Conservation (phyloP, 176 grass and related monocot genomes). For the Musa beccarii region DNA sequence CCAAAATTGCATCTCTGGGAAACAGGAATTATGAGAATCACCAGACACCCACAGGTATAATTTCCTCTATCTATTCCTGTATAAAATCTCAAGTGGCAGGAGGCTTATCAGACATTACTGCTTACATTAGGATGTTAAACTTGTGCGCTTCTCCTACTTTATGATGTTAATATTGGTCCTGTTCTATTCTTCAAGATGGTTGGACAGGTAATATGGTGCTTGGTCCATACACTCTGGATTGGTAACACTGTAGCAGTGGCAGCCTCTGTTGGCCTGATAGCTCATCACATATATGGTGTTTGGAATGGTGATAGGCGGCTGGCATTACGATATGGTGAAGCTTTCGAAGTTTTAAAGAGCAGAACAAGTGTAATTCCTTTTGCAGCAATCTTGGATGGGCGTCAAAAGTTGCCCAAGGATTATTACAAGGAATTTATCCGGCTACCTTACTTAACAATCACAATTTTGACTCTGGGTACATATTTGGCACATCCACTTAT, state of each 20-base stretch:
- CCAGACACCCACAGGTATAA: slow-evolving; percentile 83
- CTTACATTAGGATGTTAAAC: neutral
- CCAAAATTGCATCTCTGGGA: slow-evolving; percentile 96
- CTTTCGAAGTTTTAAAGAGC: slow-evolving; percentile 67
- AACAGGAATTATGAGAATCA: slow-evolving; percentile 96
- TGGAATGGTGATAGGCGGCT: slow-evolving; percentile 92
- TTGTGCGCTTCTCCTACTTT: neutral
- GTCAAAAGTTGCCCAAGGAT: slow-evolving; percentile 71
- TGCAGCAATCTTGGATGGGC: slow-evolving; percentile 62
- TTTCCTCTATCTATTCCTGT: neutral
- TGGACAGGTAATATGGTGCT: slow-evolving; percentile 94
- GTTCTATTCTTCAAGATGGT: slow-evolving; percentile 41
- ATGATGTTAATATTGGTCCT: slow-evolving; percentile 11
- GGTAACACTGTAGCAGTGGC: slow-evolving; percentile 70
- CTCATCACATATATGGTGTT: slow-evolving; percentile 81
- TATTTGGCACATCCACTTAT: slow-evolving; percentile 89
- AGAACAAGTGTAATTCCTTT: slow-evolving; percentile 85
- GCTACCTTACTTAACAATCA: slow-evolving; percentile 68
- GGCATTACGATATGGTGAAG: slow-evolving; percentile 42
- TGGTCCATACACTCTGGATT: slow-evolving; percentile 95
- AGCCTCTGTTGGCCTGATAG: slow-evolving; percentile 61
- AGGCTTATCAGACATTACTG: too few relatives aligned
- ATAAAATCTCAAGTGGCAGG: too few relatives aligned
- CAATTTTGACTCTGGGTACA: slow-evolving; percentile 56
- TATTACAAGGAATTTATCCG: slow-evolving; percentile 92